Conservation (phyloP, 2,329 filamentous ascomycete genomes). For the Didymella pomorum region DNA sequence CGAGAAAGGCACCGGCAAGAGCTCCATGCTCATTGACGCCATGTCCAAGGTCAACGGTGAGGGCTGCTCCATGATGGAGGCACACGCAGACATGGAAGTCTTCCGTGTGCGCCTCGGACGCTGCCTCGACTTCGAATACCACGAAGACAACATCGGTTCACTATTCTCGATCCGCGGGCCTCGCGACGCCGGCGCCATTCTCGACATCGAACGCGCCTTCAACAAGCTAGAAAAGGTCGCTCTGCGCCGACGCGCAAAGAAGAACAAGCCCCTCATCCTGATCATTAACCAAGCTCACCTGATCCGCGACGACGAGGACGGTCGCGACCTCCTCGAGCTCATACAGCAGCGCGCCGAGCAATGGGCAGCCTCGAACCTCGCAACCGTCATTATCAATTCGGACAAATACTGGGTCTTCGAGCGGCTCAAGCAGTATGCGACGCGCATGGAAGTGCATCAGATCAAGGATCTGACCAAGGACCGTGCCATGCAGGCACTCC, state of each 20-base stretch:
- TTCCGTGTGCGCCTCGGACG: conserved; percentile 93
- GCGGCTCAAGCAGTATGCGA: conserved; percentile 87
- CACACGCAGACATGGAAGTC: conserved; percentile 92
- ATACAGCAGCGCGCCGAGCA: conserved; percentile 95
- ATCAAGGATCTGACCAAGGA: conserved; percentile 82
- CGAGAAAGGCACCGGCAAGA: conserved; percentile 96
- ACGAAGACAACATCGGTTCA: conserved; percentile 96
- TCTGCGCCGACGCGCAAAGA: conserved; percentile 68
- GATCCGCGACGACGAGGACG: conserved; percentile 88
- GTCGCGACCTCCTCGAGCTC: conserved; percentile 90
- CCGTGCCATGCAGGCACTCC: conserved; percentile 78
- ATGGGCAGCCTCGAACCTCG: conserved; percentile 91
- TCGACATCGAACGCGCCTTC: conserved; percentile 95
- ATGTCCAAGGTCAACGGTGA: conserved; percentile 94
- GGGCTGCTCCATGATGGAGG: conserved; percentile 93
- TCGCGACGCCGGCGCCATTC: conserved; percentile 85
- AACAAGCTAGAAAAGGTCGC: conserved; percentile 99
- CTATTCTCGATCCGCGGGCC: conserved; percentile 95
- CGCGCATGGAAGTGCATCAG: conserved; percentile 91
- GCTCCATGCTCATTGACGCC: conserved; percentile 92
- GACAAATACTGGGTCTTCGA: conserved; percentile 99
- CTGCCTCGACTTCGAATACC: conserved; percentile 93
- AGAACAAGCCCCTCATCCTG: conserved; percentile 78
- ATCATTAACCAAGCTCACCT: conserved; percentile 96
- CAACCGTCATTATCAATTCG: conserved; percentile 92